These are phyloP conservation scores for Dictyostelium citrinum DNA, from an alignment of 78 protist genomes.

Conservation along the genomic window DNA sequence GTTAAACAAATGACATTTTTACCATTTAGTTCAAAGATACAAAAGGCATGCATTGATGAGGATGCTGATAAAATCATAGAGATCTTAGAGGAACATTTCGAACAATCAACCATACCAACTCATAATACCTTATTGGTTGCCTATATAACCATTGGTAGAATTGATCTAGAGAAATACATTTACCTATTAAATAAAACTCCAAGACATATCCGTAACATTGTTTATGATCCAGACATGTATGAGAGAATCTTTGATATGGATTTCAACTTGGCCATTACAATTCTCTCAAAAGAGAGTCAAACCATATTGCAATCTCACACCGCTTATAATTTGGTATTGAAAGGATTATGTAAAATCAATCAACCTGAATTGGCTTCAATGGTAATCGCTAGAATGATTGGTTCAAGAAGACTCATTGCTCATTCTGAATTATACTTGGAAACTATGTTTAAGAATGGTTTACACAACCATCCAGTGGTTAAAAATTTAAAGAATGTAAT, in stretches of 20 bases:
- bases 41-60: not conserved
- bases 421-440: not conserved
- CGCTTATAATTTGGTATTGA: not conserved
- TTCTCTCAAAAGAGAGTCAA: not conserved
- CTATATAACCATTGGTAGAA: not conserved
- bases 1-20: not conserved
- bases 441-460: not conserved
- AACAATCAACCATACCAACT: not conserved
- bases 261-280: not conserved
- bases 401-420: not conserved
- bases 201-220: not conserved
- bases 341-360: no score
- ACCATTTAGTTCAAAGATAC: not conserved
- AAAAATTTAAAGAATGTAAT: not conserved
- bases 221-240: not conserved
- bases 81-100: not conserved
- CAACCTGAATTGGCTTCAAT: not conserved
- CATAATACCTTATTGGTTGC: not conserved
- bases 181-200: not conserved
- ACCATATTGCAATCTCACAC: not conserved
- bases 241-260: not conserved
- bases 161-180: not conserved
- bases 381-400: not conserved
- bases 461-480: not conserved
- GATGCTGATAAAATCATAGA: not conserved